Percentiles rank a stretch among this genome's conserved stretches.
Conservation (phyloP, 352 stramenopile genomes). For the Hyaloperonospora brassicae region DNA sequence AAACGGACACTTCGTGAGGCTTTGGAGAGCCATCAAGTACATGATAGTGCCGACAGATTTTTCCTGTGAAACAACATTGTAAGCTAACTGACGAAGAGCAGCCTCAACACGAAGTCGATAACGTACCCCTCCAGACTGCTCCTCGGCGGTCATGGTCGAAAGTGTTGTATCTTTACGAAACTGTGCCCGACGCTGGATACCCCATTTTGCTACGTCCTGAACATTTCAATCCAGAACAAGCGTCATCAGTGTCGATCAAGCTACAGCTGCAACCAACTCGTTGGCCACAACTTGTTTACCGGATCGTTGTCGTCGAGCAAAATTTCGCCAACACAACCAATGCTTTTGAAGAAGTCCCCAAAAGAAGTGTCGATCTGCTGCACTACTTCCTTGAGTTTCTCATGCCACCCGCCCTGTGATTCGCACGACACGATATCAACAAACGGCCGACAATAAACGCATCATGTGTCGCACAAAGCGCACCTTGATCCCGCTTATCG, state of each 20-base stretch:
- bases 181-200: slow-evolving; percentile 75
- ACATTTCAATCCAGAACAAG: slow-evolving; percentile 4
- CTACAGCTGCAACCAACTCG: not conserved
- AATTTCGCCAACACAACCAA: slow-evolving; percentile 82
- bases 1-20: slow-evolving; percentile 80
- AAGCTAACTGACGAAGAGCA: not conserved
- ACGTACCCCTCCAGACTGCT: slow-evolving; percentile 80
- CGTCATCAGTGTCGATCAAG: slow-evolving; percentile 2
- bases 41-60: slow-evolving; percentile 89
- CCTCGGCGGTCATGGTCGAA: slow-evolving; percentile 78
- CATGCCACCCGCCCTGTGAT: slow-evolving; percentile 56
- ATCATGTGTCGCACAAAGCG: slow-evolving; percentile 1
- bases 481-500: slow-evolving; percentile 72
- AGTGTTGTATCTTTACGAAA: slow-evolving; percentile 82
- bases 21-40: slow-evolving; percentile 87
- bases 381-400: slow-evolving; percentile 62
- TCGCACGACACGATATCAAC: not conserved
- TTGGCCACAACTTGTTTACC: slow-evolving; percentile 22
- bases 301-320: slow-evolving; percentile 65
- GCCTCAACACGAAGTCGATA: slow-evolving; percentile 1
- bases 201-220: slow-evolving; percentile 83
- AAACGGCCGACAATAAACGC: not conserved
- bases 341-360: slow-evolving; percentile 77
- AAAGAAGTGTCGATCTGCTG: slow-evolving; percentile 74
- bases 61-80: slow-evolving; percentile 35